Conservation (phyloP, 768 basidiomycete species). For the Lactifluus rugatus region DNA sequence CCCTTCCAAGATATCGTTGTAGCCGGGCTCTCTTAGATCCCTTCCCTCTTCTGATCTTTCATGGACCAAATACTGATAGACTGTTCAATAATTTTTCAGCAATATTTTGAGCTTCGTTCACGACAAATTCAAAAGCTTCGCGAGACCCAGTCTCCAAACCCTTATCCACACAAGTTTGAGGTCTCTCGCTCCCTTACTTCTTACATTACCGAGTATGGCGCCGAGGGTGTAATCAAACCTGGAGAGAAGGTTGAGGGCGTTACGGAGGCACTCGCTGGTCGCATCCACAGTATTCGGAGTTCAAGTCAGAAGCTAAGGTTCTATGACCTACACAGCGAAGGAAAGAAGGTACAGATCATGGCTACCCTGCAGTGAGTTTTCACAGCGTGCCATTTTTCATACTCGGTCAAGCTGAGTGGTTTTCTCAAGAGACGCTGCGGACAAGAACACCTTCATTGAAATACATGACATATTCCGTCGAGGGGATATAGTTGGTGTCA, state of each 20-base stretch:
- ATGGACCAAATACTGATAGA: background rate
- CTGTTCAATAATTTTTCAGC: constrained; percentile 36
- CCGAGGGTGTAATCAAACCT: constrained; percentile 56
- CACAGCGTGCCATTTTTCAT: background rate
- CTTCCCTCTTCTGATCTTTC: background rate
- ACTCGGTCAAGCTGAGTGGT: background rate
- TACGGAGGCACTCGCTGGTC: constrained; percentile 69
- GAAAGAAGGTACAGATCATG: constrained; percentile 90
- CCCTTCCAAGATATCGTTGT: too few relatives aligned
- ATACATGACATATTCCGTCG: constrained; percentile 84
- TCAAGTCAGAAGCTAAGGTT: constrained; percentile 80
- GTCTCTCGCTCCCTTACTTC: constrained; percentile 65
- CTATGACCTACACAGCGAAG: constrained; percentile 91
- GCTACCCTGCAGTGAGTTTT: constrained; percentile 67
- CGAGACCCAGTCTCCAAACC: constrained; percentile 77
- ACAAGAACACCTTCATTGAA: constrained; percentile 54
- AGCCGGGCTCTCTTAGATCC: background rate
- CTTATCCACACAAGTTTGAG: constrained; percentile 99
- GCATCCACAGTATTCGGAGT: constrained; percentile 83
- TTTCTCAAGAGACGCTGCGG: constrained; percentile 48
- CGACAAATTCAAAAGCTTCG: constrained; percentile 81
- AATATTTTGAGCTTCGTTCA: constrained; percentile 94
- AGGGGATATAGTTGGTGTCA: constrained; percentile 93
- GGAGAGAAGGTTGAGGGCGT: constrained; percentile 55
- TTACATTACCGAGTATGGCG: constrained; percentile 67